These are phyloP conservation scores for Amanita subjunquillea DNA, from an alignment of 768 basidiomycete species.

Conservation along the genomic window DNA sequence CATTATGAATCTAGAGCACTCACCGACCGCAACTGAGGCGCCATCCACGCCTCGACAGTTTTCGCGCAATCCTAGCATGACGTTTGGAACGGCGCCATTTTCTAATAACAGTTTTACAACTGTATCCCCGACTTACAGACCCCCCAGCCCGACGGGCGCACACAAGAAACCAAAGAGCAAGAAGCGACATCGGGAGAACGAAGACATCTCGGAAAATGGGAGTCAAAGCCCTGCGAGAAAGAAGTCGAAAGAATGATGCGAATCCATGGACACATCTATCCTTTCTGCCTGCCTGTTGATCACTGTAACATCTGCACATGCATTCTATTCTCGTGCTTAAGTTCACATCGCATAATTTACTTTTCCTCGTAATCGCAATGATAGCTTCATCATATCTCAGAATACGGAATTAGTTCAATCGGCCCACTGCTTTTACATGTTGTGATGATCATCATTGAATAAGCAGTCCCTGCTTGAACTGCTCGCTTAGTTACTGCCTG, in stretches of 20 bases:
- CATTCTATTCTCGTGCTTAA: no score
- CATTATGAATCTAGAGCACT: slow-evolving; percentile 7
- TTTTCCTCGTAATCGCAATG: background rate
- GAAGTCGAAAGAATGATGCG: slow-evolving; percentile 1
- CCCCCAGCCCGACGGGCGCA: slow-evolving; percentile 19
- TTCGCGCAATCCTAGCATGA: slow-evolving; percentile 9
- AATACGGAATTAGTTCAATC: no score
- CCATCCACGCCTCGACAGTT: slow-evolving; percentile 26
- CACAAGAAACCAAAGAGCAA: slow-evolving; percentile 3
- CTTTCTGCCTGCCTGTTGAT: background rate
- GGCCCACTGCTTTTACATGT: no score
- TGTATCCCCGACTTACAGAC: slow-evolving; percentile 26
- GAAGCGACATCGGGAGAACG: slow-evolving; percentile 3
- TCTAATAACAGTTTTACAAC: slow-evolving; percentile 38
- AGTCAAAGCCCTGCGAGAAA: slow-evolving; percentile 7
- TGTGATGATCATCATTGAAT: no score
- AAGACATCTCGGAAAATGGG: background rate
- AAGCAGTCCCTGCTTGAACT: no score
- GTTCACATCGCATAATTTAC: background rate
- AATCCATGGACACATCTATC: background rate
- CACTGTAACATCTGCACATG: background rate
- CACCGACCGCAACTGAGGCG: slow-evolving; percentile 25
- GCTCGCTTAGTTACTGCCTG: no score
- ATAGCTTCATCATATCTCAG: no score
- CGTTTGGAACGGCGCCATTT: slow-evolving; percentile 15